Percentiles rank a stretch among this genome's conserved stretches.
Conservation (phyloP, 2,329 filamentous ascomycete genomes). For the Arthrobotrys entomopaga region DNA sequence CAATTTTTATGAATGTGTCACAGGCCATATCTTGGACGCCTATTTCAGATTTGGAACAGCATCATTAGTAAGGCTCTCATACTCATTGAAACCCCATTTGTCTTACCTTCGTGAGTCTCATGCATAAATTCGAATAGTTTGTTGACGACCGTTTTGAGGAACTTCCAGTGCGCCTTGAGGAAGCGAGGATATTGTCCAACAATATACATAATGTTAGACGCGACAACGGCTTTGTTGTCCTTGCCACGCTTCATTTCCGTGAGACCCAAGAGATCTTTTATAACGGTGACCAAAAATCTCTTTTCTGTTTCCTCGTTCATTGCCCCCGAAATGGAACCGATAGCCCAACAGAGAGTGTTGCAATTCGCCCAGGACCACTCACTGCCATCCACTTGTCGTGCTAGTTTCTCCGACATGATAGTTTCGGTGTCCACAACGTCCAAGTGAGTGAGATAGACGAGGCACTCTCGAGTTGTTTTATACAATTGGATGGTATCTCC, state of each 20-base stretch:
- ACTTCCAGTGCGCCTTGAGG: slow-evolving; percentile 99
- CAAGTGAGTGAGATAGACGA: slow-evolving; percentile 96
- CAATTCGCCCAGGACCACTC: slow-evolving; percentile 99
- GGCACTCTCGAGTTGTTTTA: slow-evolving; percentile 96
- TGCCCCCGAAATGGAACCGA: slow-evolving; percentile 95
- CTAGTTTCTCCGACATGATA: slow-evolving; percentile 99
- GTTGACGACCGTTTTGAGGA: slow-evolving; percentile 98
- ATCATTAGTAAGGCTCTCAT: slow-evolving; percentile 3
- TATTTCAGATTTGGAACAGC: slow-evolving; percentile 60
- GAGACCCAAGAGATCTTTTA: slow-evolving; percentile 94
- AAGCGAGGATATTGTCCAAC: slow-evolving; percentile 98
- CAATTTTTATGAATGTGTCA: slow-evolving; percentile 99
- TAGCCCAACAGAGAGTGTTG: slow-evolving; percentile 99
- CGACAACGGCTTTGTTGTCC: slow-evolving; percentile 98
- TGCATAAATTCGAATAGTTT: slow-evolving; percentile 99
- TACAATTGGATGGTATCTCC: slow-evolving; percentile 99
- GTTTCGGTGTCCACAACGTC: slow-evolving; percentile 97
- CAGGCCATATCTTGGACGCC: slow-evolving; percentile 99
- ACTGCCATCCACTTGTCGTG: slow-evolving; percentile 89
- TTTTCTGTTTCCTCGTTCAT: slow-evolving; percentile 99
- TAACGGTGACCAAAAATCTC: slow-evolving; percentile 96
- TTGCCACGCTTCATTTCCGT: slow-evolving; percentile 99
- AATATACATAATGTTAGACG: slow-evolving; percentile 99
- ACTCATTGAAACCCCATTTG: slow-evolving; percentile 12
- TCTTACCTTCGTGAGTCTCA: slow-evolving; percentile 91